These are phyloP conservation scores for Trametes pubescens DNA, from an alignment of 1,284 basidiomycete species.

Conservation along the genomic window DNA sequence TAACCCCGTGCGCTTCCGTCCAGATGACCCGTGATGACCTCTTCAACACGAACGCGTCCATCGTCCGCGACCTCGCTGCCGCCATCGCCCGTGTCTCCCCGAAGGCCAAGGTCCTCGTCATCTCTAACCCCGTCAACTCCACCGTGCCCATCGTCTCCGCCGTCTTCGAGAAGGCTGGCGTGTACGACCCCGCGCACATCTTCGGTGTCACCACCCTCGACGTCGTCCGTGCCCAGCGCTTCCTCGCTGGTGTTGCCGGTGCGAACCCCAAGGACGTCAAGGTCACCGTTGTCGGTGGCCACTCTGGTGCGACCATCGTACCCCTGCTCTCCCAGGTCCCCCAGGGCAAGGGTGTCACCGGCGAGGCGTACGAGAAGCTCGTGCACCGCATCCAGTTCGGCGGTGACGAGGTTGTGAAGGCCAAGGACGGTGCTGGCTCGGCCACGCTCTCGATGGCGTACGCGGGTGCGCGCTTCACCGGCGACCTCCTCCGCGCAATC, in stretches of 20 bases:
- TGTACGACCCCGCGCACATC: conserved; percentile 85
- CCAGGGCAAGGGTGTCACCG: conserved; percentile 70
- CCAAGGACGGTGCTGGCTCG: conserved; percentile 88
- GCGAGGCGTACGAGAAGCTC: conserved; percentile 74
- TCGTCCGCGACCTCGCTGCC: conserved; percentile 95
- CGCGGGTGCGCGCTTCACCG: conserved; percentile 91
- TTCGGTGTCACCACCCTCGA: conserved; percentile 98
- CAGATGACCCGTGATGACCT: conserved; percentile 98
- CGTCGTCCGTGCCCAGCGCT: conserved; percentile 94
- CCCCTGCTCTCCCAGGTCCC: conserved; percentile 89
- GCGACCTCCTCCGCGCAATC: conserved; percentile 84
- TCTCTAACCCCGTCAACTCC: conserved; percentile 96
- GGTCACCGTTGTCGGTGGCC: conserved; percentile 94
- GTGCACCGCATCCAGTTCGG: conserved; percentile 96
- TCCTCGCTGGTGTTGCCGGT: conserved; percentile 82
- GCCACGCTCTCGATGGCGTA: conserved; percentile 94
- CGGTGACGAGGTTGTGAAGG: conserved; percentile 93
- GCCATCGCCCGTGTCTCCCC: conserved; percentile 89
- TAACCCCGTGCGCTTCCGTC: conserved; percentile 39
- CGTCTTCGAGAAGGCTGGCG: conserved; percentile 92
- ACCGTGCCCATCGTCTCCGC: conserved; percentile 98
- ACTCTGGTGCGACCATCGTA: conserved; percentile 96
- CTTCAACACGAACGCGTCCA: conserved; percentile 97
- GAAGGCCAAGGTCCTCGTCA: conserved; percentile 92
- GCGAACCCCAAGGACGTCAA: conserved; percentile 72